phyloP scores from a whole-genome alignment of 202 grass and related monocot genomes.

The Schoenoplectus tabernaemontani region DNA sequence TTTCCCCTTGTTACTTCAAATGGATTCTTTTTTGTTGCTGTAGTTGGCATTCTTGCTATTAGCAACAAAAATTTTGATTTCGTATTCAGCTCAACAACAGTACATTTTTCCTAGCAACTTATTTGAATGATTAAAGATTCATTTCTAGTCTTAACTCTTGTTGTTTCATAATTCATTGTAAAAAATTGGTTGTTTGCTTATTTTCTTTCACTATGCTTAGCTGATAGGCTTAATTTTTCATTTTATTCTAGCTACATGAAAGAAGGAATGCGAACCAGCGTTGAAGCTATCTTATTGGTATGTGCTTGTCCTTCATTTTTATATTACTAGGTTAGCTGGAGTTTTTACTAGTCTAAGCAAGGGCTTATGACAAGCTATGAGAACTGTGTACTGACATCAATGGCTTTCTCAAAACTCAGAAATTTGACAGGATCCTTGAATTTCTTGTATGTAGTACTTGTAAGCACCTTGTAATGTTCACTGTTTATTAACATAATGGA shows the following conservation, averaged over 20 bases:
- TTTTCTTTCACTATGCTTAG: background rate
- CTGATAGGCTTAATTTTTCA: slow-evolving; percentile 17
- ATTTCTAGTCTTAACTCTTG: background rate
- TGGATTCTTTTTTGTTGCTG: no score
- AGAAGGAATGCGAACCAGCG: slow-evolving; percentile 96
- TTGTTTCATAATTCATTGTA: background rate
- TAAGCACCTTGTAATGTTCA: background rate
- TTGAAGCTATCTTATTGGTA: slow-evolving; percentile 93
- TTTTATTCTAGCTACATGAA: slow-evolving; percentile 84
- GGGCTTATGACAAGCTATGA: no score
- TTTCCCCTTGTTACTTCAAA: no score
- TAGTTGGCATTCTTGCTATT: no score
- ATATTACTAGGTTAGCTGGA: background rate
- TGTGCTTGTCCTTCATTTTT: background rate
- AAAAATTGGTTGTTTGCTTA: background rate
- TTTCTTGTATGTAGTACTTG: background rate
- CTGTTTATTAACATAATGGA: background rate
- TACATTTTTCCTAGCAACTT: background rate
- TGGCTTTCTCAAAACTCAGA: background rate
- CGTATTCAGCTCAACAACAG: background rate
- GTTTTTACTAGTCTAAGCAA: background rate
- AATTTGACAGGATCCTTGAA: background rate
- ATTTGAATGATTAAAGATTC: no score
- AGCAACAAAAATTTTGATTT: no score
- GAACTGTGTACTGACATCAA: background rate